Conservation (phyloP, 176 grass and related monocot genomes). For the Urochloa ruziziensis region DNA sequence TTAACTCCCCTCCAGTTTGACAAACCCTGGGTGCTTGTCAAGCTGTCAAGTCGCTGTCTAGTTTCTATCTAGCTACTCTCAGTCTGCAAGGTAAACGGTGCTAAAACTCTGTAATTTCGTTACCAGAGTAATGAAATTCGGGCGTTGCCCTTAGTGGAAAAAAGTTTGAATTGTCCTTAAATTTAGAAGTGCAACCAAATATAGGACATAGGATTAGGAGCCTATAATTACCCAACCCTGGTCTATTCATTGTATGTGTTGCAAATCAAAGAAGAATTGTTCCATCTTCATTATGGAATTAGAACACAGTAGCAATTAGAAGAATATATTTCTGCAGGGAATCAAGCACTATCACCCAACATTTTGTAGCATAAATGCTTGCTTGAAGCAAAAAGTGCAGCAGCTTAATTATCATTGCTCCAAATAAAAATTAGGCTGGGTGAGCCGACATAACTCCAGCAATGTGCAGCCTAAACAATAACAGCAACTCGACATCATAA, state of each 20-base stretch:
- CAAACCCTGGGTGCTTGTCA: too few relatives aligned
- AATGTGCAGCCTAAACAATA: conserved; percentile 1
- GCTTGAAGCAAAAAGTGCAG: neutral
- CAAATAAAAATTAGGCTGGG: neutral
- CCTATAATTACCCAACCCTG: neutral
- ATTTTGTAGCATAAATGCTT: neutral
- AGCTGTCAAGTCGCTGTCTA: too few relatives aligned
- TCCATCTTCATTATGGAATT: conserved; percentile 1
- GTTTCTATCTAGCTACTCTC: too few relatives aligned
- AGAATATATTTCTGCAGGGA: conserved; percentile 1
- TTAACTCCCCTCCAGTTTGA: too few relatives aligned
- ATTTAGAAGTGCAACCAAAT: neutral
- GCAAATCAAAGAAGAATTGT: neutral
- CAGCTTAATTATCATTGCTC: neutral
- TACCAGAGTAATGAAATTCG: too few relatives aligned
- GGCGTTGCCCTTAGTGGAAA: too few relatives aligned
- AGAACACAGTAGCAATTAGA: neutral
- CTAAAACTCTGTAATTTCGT: too few relatives aligned
- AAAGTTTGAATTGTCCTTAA: too few relatives aligned
- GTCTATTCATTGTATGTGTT: neutral
- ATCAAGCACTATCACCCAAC: neutral
- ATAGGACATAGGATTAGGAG: too few relatives aligned
- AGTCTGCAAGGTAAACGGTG: too few relatives aligned
- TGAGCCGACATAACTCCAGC: neutral
- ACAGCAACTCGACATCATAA: neutral